Percentiles rank a stretch among this genome's conserved stretches.
These are phyloP conservation scores for Diutina scorzettiae DNA, from an alignment of 1,139 yeast species.

Conservation along the genomic window DNA sequence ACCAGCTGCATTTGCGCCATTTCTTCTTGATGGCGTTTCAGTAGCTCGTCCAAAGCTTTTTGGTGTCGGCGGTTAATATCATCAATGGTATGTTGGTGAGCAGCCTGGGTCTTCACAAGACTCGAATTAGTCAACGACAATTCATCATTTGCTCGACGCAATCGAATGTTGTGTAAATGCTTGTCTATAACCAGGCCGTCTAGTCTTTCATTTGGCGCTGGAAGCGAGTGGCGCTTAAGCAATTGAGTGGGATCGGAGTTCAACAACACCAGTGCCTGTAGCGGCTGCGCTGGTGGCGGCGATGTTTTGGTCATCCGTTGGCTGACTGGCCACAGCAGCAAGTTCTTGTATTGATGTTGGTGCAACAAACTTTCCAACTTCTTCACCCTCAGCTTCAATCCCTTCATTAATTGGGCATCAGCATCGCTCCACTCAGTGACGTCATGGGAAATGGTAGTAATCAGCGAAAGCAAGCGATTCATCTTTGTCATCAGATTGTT, in stretches of 20 bases:
- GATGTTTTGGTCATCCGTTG: background rate
- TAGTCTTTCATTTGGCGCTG: background rate
- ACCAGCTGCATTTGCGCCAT: background rate
- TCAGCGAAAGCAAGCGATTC: conserved; percentile 24
- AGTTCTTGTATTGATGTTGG: conserved; percentile 48
- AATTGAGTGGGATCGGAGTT: background rate
- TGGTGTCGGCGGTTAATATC: background rate
- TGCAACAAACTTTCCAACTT: conserved; percentile 57
- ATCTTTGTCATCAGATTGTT: conserved; percentile 28
- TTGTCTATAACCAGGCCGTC: conserved; percentile 19
- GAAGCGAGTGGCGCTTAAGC: background rate
- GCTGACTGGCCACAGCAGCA: conserved; percentile 43
- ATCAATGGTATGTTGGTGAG: background rate
- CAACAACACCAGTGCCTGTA: background rate
- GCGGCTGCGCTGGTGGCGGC: background rate
- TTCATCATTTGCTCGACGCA: conserved; percentile 21
- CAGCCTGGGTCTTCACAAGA: conserved; percentile 5
- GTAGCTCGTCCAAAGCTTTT: background rate
- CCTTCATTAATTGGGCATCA: conserved; percentile 33
- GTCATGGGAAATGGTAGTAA: conserved; percentile 15
- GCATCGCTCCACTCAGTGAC: conserved; percentile 9
- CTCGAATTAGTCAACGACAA: conserved; percentile 7
- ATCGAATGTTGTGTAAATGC: conserved; percentile 31
- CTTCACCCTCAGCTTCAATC: conserved; percentile 46
- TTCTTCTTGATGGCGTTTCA: background rate